Evolutionary conservation across 2,329 filamentous ascomycete species (phyloP).

Genomic region (Venturia asperata): DNA sequence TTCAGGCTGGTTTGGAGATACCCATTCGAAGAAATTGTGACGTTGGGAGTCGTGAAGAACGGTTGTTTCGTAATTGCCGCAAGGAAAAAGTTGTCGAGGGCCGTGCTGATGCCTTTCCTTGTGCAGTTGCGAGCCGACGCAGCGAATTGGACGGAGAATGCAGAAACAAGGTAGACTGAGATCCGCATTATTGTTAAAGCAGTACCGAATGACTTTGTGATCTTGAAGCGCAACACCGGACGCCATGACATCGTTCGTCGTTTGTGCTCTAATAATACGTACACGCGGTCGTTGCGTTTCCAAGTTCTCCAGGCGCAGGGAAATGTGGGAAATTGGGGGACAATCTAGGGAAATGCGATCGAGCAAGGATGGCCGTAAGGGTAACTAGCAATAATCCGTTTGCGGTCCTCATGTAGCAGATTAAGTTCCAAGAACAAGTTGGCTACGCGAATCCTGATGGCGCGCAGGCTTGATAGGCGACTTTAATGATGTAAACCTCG

Average conservation of each 20-base stretch:
- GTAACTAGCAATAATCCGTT: background rate
- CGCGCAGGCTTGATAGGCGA: background rate
- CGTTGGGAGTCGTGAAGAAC: background rate
- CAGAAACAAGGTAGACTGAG: background rate
- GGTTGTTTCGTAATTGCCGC: constrained; percentile 9
- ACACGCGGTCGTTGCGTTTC: background rate
- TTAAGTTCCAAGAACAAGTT: background rate
- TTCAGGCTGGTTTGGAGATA: background rate
- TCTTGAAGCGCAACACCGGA: background rate
- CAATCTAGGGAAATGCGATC: background rate
- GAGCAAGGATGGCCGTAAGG: background rate
- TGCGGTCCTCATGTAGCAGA: background rate
- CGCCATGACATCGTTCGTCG: background rate
- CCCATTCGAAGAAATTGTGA: constrained; percentile 11
- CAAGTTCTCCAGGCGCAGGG: background rate
- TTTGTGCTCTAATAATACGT: background rate
- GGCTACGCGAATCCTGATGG: background rate
- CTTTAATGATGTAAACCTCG: background rate
- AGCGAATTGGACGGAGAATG: background rate
- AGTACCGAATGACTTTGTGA: background rate
- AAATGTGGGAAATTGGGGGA: background rate
- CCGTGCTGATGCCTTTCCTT: background rate
- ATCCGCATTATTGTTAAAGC: constrained; percentile 5
- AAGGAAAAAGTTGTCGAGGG: constrained; percentile 5
- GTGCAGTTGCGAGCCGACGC: background rate